A percentile compares a stretch with the other conserved stretches of the same genome.
phyloP scores from a whole-genome alignment of 2,329 filamentous ascomycete species.

The Didymella glomerata region DNA sequence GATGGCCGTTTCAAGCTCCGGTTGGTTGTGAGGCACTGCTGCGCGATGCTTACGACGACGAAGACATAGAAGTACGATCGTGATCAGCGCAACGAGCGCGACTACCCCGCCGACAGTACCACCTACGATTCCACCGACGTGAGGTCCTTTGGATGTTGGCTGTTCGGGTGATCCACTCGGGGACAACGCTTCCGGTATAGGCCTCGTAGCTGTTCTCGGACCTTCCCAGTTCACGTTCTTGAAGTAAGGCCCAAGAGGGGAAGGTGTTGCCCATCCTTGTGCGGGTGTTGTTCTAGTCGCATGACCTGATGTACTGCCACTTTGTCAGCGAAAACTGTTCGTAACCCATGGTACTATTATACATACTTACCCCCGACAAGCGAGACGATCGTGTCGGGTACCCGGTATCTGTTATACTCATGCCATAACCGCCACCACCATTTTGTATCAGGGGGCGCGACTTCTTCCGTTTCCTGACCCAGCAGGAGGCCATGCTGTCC shows the following conservation, averaged over 20 bases:
- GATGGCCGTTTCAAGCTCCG: neutral
- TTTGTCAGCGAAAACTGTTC: neutral
- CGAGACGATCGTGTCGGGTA: neutral
- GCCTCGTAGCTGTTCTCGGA: too few relatives aligned
- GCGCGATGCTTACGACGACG: neutral
- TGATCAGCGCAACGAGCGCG: neutral
- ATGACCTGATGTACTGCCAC: neutral
- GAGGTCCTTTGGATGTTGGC: too few relatives aligned
- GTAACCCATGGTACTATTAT: too few relatives aligned
- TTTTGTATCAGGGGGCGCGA: neutral
- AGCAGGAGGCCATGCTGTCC: slow-evolving; percentile 63
- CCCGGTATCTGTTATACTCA: neutral
- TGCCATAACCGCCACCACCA: neutral
- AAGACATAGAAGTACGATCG: neutral
- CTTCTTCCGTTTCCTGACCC: slow-evolving; percentile 51
- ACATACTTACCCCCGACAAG: slow-evolving; percentile 5
- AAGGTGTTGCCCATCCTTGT: neutral
- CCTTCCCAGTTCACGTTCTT: too few relatives aligned
- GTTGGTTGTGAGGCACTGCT: too few relatives aligned
- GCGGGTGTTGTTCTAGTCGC: neutral
- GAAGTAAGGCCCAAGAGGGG: too few relatives aligned
- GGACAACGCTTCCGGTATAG: too few relatives aligned
- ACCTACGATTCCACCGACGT: neutral
- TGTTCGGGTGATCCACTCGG: too few relatives aligned
- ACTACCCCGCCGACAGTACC: neutral